Percentiles rank a stretch among this genome's conserved stretches.
Evolutionary conservation across 495 filamentous ascomycete species (phyloP).

Genomic region (Talaromyces wortmannii): DNA sequence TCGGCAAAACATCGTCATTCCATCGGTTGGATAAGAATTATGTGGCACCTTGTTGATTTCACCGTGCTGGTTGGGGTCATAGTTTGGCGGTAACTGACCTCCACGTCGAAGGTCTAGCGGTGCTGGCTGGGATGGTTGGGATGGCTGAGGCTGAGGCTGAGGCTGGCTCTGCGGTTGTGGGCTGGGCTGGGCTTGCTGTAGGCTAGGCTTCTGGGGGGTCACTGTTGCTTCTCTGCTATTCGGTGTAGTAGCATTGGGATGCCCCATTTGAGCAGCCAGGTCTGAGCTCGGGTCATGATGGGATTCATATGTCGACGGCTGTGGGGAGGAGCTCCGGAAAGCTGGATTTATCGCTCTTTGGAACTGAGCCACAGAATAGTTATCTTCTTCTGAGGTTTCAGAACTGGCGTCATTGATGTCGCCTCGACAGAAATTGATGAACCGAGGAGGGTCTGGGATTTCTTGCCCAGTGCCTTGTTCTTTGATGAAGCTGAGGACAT

Average conservation of each 20-base stretch:
- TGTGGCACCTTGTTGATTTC: constrained; percentile 71
- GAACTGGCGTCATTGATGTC: constrained; percentile 77
- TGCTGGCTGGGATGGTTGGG: constrained; percentile 5
- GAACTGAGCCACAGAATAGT: constrained; percentile 91
- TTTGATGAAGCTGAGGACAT: constrained; percentile 84
- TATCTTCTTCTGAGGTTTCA: constrained; percentile 73
- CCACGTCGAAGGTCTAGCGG: constrained; percentile 45
- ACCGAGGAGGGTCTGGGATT: constrained; percentile 94
- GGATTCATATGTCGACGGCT: constrained; percentile 79
- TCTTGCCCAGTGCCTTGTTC: constrained; percentile 90
- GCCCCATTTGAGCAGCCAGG: constrained; percentile 56
- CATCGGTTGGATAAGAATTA: constrained; percentile 91
- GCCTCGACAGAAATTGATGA: constrained; percentile 96
- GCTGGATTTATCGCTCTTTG: constrained; percentile 91
- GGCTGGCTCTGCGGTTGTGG: constrained; percentile 2
- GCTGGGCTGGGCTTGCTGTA: not conserved
- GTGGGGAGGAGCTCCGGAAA: constrained; percentile 86
- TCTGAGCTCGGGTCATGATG: constrained; percentile 77
- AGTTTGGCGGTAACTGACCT: constrained; percentile 40
- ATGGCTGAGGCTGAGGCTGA: not conserved
- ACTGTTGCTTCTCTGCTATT: constrained; percentile 45
- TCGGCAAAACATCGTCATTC: constrained; percentile 98
- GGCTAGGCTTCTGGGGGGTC: constrained; percentile 43
- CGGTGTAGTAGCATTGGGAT: constrained; percentile 40
- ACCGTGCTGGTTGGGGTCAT: constrained; percentile 50